Evolutionary conservation across 192 early-diverging fungal species (phyloP).

Genomic region (Coemansia sp.): DNA sequence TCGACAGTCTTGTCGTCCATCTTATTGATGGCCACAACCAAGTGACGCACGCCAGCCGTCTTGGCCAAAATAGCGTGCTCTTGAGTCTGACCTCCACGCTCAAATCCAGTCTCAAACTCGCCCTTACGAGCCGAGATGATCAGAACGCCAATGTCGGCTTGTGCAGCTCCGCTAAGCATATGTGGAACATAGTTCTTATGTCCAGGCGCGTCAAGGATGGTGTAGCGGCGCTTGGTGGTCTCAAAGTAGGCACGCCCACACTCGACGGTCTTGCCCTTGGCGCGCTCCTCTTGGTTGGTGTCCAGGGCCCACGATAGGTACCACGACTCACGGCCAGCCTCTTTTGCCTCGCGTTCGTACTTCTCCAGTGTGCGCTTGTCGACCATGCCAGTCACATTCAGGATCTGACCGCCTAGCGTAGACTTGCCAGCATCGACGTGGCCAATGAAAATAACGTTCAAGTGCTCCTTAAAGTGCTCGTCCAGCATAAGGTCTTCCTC

Average conservation of each 20-base stretch:
- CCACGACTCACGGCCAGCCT: conserved; percentile 96
- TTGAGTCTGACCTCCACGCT: conserved; percentile 97
- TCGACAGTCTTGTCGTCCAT: conserved; percentile 98
- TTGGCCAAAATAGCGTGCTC: conserved; percentile 97
- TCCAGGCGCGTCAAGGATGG: conserved; percentile 97
- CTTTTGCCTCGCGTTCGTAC: conserved; percentile 98
- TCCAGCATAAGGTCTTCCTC: conserved; percentile 68
- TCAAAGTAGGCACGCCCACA: conserved; percentile 98
- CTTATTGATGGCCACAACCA: conserved; percentile 98
- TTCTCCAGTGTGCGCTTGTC: conserved; percentile 99
- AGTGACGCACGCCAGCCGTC: conserved; percentile 92
- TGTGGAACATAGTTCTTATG: conserved; percentile 98
- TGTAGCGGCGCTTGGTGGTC: conserved; percentile 92
- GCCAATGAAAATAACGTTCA: conserved; percentile 98
- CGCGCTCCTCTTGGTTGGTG: conserved; percentile 93
- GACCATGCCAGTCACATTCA: conserved; percentile 96
- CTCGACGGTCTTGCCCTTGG: conserved; percentile 99
- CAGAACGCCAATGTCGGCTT: conserved; percentile 94
- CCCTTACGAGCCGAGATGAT: conserved; percentile 97
- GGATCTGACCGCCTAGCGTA: conserved; percentile 96
- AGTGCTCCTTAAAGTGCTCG: conserved; percentile 87
- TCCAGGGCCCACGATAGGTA: conserved; percentile 99
- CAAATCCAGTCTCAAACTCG: conserved; percentile 99
- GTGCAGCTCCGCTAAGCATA: conserved; percentile 96
- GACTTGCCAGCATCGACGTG: conserved; percentile 99